These are phyloP conservation scores for Ophiostoma australiae DNA, from an alignment of 2,329 filamentous ascomycete species.

Conservation along the genomic window DNA sequence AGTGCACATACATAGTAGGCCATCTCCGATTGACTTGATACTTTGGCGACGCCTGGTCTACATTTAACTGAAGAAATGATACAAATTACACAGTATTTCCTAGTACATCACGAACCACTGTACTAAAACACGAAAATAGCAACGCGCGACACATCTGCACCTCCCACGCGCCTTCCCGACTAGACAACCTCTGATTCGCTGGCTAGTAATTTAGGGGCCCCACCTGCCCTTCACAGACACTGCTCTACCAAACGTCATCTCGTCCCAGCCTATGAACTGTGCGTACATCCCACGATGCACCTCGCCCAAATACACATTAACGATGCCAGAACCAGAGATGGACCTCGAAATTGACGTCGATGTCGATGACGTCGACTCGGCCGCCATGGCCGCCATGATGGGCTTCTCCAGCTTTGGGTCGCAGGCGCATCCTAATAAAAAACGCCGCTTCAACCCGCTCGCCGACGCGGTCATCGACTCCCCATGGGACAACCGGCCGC, in stretches of 20 bases:
- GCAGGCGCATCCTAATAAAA: constrained; percentile 52
- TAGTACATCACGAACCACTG: not conserved
- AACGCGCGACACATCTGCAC: not conserved
- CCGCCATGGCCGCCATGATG: constrained; percentile 62
- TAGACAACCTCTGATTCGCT: not conserved
- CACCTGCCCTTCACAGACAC: not conserved
- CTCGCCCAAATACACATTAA: not conserved
- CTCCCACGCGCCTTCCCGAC: not conserved
- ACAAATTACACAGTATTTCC: too few species aligned
- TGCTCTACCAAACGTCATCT: not conserved
- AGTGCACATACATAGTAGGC: not conserved
- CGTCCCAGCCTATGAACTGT: not conserved
- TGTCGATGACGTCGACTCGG: constrained; percentile 36
- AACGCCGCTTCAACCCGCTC: constrained; percentile 60
- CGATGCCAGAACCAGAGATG: not conserved
- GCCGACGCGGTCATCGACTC: constrained; percentile 46
- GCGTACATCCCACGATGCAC: not conserved
- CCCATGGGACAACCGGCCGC: constrained; percentile 26
- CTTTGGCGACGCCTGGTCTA: too few species aligned
- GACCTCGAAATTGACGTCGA: constrained; percentile 22
- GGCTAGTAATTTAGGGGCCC: not conserved
- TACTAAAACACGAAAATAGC: not conserved
- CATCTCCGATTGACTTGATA: too few species aligned
- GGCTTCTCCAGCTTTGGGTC: constrained; percentile 68
- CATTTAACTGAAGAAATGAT: too few species aligned